Evolutionary conservation across 2,329 filamentous ascomycete genomes (phyloP).

Genomic region (Fusarium metavorans): DNA sequence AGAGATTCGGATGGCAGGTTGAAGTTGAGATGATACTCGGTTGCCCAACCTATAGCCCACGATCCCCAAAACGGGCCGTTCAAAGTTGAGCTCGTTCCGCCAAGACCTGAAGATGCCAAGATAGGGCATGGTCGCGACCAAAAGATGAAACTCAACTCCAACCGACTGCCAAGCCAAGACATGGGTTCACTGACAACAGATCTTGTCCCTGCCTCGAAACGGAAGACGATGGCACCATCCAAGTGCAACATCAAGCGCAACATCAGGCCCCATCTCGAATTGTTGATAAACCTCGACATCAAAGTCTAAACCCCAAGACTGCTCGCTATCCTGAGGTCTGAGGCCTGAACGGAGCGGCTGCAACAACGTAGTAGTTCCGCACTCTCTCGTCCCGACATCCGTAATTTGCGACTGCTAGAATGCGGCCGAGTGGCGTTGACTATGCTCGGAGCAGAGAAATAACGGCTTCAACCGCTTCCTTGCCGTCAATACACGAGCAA

Average conservation of each 20-base stretch:
- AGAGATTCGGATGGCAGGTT: neutral
- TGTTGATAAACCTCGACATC: neutral
- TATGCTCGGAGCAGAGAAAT: conserved; percentile 12
- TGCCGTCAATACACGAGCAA: conserved; percentile 1
- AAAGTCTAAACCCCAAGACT: neutral
- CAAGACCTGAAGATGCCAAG: conserved; percentile 3
- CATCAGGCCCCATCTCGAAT: neutral
- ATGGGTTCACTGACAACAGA: conserved; percentile 12
- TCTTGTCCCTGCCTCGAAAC: neutral
- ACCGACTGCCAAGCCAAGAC: conserved; percentile 6
- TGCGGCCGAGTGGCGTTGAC: conserved; percentile 15
- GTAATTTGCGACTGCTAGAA: conserved; percentile 5
- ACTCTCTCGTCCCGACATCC: neutral
- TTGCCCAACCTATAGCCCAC: conserved; percentile 10
- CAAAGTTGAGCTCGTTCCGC: neutral
- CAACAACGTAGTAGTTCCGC: neutral
- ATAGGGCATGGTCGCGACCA: neutral
- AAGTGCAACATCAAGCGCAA: neutral
- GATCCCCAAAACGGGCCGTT: neutral
- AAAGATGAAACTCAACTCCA: conserved; percentile 25
- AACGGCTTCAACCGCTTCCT: conserved; percentile 20
- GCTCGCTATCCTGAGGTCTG: neutral
- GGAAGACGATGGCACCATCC: neutral
- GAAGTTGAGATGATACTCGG: conserved; percentile 18
- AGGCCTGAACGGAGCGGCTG: neutral